These are phyloP conservation scores for Fusarium marasasianum DNA, from an alignment of 2,329 filamentous ascomycete species.

Conservation along the genomic window DNA sequence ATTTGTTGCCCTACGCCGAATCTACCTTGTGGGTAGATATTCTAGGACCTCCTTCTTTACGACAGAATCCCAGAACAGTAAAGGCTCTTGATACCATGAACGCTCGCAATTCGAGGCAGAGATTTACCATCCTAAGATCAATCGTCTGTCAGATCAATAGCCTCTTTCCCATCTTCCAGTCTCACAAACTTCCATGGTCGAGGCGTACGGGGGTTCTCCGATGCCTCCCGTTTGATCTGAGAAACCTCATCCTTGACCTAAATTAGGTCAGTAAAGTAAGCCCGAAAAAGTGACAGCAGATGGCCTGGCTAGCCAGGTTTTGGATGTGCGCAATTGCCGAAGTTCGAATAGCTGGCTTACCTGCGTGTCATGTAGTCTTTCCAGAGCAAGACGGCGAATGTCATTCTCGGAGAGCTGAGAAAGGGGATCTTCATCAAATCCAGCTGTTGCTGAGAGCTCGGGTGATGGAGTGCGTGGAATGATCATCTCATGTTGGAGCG, in stretches of 20 bases:
- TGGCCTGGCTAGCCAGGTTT: neutral
- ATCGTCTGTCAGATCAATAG: constrained; percentile 29
- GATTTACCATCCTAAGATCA: neutral
- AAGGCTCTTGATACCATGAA: neutral
- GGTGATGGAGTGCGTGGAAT: constrained; percentile 29
- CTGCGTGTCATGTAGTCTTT: constrained; percentile 28
- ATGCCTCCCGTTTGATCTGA: constrained; percentile 19
- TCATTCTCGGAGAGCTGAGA: constrained; percentile 21
- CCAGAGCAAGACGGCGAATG: constrained; percentile 30
- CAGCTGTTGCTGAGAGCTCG: neutral
- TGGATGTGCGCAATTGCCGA: rapidly evolving
- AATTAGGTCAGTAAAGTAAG: neutral
- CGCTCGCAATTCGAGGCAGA: neutral
- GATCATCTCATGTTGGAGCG: constrained; percentile 35
- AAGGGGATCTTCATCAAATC: neutral
- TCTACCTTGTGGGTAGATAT: neutral
- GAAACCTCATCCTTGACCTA: neutral
- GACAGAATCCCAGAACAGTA: neutral
- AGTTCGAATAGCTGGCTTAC: neutral
- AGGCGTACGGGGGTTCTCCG: neutral
- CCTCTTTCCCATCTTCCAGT: constrained; percentile 19
- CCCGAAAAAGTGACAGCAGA: neutral
- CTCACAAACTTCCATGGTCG: constrained; percentile 23
- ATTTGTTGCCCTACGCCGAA: neutral
- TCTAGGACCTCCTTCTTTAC: neutral